These are phyloP conservation scores for Xanthoconium stramineum DNA, from an alignment of 768 basidiomycete genomes.

Conservation along the genomic window DNA sequence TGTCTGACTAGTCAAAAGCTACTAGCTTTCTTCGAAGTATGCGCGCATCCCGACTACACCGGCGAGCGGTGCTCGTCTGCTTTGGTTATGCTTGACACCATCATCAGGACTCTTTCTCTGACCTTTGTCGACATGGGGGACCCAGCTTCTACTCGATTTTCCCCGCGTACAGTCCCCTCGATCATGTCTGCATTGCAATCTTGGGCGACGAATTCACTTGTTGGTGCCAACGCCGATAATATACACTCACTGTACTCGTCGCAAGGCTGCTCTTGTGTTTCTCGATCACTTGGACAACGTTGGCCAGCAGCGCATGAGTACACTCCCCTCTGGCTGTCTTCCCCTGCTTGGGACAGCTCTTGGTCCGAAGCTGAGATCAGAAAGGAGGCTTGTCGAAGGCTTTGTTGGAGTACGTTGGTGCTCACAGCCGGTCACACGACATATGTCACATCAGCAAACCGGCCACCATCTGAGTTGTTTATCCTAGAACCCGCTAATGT, in stretches of 20 bases:
- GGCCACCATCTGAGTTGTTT: slow-evolving; percentile 46
- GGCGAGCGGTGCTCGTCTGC: slow-evolving; percentile 52
- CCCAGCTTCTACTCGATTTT: slow-evolving; percentile 48
- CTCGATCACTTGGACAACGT: slow-evolving; percentile 47
- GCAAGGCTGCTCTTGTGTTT: slow-evolving; percentile 44
- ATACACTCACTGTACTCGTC: slow-evolving; percentile 8
- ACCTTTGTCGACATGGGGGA: slow-evolving; percentile 59
- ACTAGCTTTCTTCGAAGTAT: slow-evolving; percentile 69
- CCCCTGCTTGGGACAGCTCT: slow-evolving; percentile 58
- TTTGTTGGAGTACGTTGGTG: slow-evolving; percentile 71
- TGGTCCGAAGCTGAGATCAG: slow-evolving; percentile 63
- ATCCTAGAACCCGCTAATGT: slow-evolving; percentile 67
- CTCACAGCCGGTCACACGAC: slow-evolving; percentile 63
- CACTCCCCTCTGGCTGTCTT: slow-evolving; percentile 60
- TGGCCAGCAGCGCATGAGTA: slow-evolving; percentile 52
- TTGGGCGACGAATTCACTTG: slow-evolving; percentile 1
- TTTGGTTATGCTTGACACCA: slow-evolving; percentile 60
- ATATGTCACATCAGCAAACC: slow-evolving; percentile 48
- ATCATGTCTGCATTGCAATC: slow-evolving; percentile 26
- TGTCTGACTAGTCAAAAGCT: slow-evolving; percentile 40
- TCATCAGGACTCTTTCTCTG: slow-evolving; percentile 60
- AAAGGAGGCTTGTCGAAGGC: slow-evolving; percentile 67
- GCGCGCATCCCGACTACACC: slow-evolving; percentile 61
- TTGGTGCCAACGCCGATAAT: neutral
- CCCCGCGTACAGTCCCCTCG: slow-evolving; percentile 47